A percentile compares a stretch with the other conserved stretches of the same genome.
phyloP scores from a whole-genome alignment of 495 filamentous ascomycete species.

The Amniculicola lignicola region DNA sequence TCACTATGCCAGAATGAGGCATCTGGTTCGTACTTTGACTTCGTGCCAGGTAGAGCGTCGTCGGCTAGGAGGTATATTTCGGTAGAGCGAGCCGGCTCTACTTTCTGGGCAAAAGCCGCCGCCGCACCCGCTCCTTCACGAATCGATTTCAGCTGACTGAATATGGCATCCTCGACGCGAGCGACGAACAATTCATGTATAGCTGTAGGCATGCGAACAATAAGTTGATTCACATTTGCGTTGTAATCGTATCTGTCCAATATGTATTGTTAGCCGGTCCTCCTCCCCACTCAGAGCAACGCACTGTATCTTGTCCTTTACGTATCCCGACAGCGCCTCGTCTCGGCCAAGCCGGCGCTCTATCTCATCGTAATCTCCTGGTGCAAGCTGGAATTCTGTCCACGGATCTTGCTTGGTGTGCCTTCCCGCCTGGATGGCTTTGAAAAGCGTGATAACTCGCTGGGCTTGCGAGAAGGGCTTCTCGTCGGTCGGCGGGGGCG shows the following conservation, averaged over 20 bases:
- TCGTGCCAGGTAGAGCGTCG: slow-evolving; percentile 2
- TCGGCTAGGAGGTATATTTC: slow-evolving; percentile 17
- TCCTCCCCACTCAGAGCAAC: background rate
- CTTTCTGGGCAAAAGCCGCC: slow-evolving; percentile 18
- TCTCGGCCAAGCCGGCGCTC: slow-evolving; percentile 24
- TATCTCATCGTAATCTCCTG: slow-evolving; percentile 31
- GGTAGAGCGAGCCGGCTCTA: slow-evolving; percentile 14
- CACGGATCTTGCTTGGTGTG: slow-evolving; percentile 16
- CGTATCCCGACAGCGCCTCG: slow-evolving; percentile 12
- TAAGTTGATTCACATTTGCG: background rate
- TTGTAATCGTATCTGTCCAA: slow-evolving; percentile 8
- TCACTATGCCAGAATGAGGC: slow-evolving; percentile 36
- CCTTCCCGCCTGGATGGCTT: slow-evolving; percentile 18
- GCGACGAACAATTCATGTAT: slow-evolving; percentile 10
- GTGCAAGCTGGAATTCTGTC: slow-evolving; percentile 23
- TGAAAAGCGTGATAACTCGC: slow-evolving; percentile 31
- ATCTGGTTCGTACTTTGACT: slow-evolving; percentile 38
- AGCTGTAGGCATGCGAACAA: slow-evolving; percentile 11
- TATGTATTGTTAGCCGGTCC: background rate
- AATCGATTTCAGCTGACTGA: slow-evolving; percentile 18
- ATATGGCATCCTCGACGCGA: slow-evolving; percentile 11
- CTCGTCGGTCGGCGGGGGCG: slow-evolving; percentile 29
- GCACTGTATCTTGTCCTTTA: slow-evolving; percentile 17
- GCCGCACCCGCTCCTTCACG: slow-evolving; percentile 7
- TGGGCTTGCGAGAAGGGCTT: slow-evolving; percentile 25